These are phyloP conservation scores for Phytomonas serpens DNA, from an alignment of 208 protist species.

Conservation along the genomic window DNA sequence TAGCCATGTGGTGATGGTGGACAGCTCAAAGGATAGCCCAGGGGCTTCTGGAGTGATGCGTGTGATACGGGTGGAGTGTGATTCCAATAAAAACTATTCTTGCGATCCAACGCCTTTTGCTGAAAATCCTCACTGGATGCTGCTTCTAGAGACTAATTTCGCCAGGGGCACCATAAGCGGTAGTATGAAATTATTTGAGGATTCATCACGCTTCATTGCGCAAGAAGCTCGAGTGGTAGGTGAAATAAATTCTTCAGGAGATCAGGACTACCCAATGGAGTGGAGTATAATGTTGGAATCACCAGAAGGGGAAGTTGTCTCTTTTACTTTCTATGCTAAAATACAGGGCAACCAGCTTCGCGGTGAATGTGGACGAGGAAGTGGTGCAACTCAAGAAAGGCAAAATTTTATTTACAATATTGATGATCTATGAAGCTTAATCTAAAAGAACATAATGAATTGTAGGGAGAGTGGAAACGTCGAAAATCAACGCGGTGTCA, in stretches of 20 bases:
- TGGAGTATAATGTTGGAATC: slow-evolving; percentile 65
- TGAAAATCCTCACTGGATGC: slow-evolving; percentile 67
- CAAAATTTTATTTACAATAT: slow-evolving; percentile 79
- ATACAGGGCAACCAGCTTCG: slow-evolving; percentile 83
- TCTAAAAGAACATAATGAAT: slow-evolving; percentile 1
- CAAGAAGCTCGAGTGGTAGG: slow-evolving; percentile 77
- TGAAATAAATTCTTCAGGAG: slow-evolving; percentile 67
- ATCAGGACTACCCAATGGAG: slow-evolving; percentile 83
- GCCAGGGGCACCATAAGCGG: slow-evolving; percentile 60
- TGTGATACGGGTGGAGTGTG: slow-evolving; percentile 62
- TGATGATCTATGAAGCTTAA: slow-evolving; percentile 60
- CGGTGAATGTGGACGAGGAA: slow-evolving; percentile 63
- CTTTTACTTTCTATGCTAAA: slow-evolving; percentile 76
- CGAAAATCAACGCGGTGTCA: not conserved
- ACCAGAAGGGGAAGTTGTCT: slow-evolving; percentile 42
- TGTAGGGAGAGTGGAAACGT: not conserved
- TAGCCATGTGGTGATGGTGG: slow-evolving; percentile 17
- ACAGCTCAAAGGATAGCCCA: not conserved
- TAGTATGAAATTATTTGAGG: slow-evolving; percentile 50
- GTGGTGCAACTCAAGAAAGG: slow-evolving; percentile 32
- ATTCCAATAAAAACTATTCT: slow-evolving; percentile 14
- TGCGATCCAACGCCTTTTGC: slow-evolving; percentile 73
- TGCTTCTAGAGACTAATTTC: slow-evolving; percentile 71
- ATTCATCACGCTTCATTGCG: slow-evolving; percentile 40
- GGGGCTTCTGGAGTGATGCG: slow-evolving; percentile 72